phyloP scores from a whole-genome alignment of 2,329 filamentous ascomycete species.

The Botrytis cinerea region DNA sequence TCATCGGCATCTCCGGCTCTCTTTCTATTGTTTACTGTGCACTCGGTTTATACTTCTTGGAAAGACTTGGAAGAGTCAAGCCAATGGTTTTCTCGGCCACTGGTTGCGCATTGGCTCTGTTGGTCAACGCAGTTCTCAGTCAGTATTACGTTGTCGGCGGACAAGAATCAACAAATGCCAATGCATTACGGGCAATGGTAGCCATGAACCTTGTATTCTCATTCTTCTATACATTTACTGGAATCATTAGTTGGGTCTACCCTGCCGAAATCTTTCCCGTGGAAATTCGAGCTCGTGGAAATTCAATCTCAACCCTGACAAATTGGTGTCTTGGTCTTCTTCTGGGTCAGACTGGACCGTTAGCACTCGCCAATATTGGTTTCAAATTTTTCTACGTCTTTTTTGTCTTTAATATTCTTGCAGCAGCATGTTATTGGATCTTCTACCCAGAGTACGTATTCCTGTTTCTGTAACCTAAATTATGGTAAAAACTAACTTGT shows the following conservation, averaged over 20 bases:
- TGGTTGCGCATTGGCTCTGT: slow-evolving; percentile 54
- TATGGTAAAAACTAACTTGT: slow-evolving; percentile 36
- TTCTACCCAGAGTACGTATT: slow-evolving; percentile 49
- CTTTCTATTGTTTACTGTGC: slow-evolving; percentile 50
- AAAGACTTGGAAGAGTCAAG: slow-evolving; percentile 42
- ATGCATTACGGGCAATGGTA: neutral
- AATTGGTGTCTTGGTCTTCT: slow-evolving; percentile 60
- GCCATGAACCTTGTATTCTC: slow-evolving; percentile 42
- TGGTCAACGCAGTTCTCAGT: slow-evolving; percentile 55
- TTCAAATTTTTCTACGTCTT: slow-evolving; percentile 45
- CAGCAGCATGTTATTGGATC: slow-evolving; percentile 47
- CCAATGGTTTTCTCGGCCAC: slow-evolving; percentile 47
- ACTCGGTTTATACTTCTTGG: slow-evolving; percentile 40
- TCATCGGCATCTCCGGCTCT: slow-evolving; percentile 53
- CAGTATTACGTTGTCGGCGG: slow-evolving; percentile 50
- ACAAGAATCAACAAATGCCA: slow-evolving; percentile 39
- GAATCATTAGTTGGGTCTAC: slow-evolving; percentile 58
- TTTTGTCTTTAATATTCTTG: neutral
- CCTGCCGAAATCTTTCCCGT: slow-evolving; percentile 60
- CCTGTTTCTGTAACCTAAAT: slow-evolving; percentile 31
- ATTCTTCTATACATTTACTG: slow-evolving; percentile 51
- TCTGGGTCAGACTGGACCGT: slow-evolving; percentile 53
- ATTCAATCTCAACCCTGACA: slow-evolving; percentile 57
- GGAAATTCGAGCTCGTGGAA: slow-evolving; percentile 59
- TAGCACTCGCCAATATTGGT: slow-evolving; percentile 54